These are phyloP conservation scores for Ceratocystis cubensis DNA, from an alignment of 2,329 filamentous ascomycete genomes.

Conservation along the genomic window DNA sequence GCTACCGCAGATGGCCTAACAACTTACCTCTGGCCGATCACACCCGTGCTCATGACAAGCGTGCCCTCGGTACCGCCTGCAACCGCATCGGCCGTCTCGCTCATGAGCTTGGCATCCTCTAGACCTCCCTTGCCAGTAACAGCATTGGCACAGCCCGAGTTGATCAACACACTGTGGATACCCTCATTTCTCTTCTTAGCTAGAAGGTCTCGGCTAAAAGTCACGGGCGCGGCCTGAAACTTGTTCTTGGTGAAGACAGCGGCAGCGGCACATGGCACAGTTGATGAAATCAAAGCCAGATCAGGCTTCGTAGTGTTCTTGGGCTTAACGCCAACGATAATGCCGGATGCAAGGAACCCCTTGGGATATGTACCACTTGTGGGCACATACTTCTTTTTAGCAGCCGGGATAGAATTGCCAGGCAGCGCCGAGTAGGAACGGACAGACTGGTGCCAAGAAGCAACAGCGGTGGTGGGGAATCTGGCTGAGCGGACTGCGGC, in stretches of 20 bases:
- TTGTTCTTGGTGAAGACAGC: slow-evolving; percentile 97
- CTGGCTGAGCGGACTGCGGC: slow-evolving; percentile 8
- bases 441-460: slow-evolving; percentile 12
- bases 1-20: background rate
- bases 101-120: slow-evolving; percentile 81
- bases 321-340: slow-evolving; percentile 86
- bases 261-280: slow-evolving; percentile 71
- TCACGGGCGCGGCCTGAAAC: slow-evolving; percentile 92
- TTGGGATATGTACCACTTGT: slow-evolving; percentile 74
- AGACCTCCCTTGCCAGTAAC: slow-evolving; percentile 84
- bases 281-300: slow-evolving; percentile 76
- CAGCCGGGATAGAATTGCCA: slow-evolving; percentile 45
- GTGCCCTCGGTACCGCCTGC: slow-evolving; percentile 44
- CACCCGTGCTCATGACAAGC: slow-evolving; percentile 97
- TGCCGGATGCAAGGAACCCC: slow-evolving; percentile 77
- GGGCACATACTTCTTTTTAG: slow-evolving; percentile 86
- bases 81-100: slow-evolving; percentile 56
- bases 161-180: slow-evolving; percentile 73
- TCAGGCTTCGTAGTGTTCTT: slow-evolving; percentile 86
- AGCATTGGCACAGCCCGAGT: slow-evolving; percentile 93
- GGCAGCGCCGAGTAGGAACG: slow-evolving; percentile 21
- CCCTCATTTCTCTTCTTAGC: slow-evolving; percentile 53
- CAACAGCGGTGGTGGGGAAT: background rate
- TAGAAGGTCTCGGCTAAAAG: slow-evolving; percentile 64
- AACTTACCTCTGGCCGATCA: slow-evolving; percentile 75